These are phyloP conservation scores for Cyclotella baltica DNA, from an alignment of 108 stramenopile species.

Conservation along the genomic window DNA sequence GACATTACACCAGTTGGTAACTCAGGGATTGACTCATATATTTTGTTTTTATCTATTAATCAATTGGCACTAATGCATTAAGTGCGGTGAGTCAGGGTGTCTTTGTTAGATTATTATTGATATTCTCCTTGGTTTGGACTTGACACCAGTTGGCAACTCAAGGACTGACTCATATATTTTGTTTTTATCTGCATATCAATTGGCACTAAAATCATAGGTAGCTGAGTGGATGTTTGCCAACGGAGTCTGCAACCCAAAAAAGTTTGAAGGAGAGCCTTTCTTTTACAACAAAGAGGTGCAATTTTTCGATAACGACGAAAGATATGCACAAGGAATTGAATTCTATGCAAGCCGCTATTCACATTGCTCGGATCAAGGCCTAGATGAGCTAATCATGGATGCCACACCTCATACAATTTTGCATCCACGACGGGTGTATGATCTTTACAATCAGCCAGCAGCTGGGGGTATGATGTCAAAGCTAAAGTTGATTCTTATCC, in stretches of 20 bases:
- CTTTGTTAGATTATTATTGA: too few relatives aligned
- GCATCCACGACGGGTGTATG: slow-evolving; percentile 22
- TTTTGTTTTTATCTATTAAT: too few relatives aligned
- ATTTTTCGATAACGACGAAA: not conserved
- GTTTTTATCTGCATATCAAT: too few relatives aligned
- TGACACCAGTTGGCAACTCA: too few relatives aligned
- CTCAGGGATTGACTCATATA: too few relatives aligned
- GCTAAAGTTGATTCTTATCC: slow-evolving; percentile 33
- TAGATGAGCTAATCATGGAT: slow-evolving; percentile 19
- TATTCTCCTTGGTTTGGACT: too few relatives aligned
- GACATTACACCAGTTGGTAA: too few relatives aligned
- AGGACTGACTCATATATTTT: too few relatives aligned
- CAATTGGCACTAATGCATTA: too few relatives aligned
- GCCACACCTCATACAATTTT: slow-evolving; percentile 22
- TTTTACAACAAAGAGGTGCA: not conserved
- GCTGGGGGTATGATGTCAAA: not conserved
- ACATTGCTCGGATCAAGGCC: not conserved
- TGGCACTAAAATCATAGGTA: too few relatives aligned
- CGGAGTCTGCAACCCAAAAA: not conserved
- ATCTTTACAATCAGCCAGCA: slow-evolving; percentile 2
- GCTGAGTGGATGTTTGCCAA: not conserved
- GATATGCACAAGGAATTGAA: not conserved
- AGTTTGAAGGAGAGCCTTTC: not conserved
- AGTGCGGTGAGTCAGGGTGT: too few relatives aligned
- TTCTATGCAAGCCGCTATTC: slow-evolving; percentile 51